Base-by-base conservation (phyloP, 2,329 filamentous ascomycete genomes). In the Trichoderma lentiforme region DNA sequence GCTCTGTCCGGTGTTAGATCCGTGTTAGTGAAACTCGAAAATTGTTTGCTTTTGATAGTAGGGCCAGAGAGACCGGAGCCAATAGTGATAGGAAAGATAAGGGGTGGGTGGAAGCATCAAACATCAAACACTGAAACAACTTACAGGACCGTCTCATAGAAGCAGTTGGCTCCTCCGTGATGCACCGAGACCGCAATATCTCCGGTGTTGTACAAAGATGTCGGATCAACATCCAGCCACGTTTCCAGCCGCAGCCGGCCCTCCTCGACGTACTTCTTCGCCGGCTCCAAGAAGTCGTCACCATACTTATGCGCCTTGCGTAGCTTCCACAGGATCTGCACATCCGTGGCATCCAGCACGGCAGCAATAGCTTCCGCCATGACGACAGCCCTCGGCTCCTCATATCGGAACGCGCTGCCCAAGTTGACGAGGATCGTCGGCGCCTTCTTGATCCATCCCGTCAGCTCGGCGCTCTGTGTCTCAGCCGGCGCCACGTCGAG, bases 351-450 rank as follows among this genome's bases (percentile, higher is more conserved):
- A 6, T 76, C 73, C 14, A 80, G 67, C 8, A 76, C 71, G 3
- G 57, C 56, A 3, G 66, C 53, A 9, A 81, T 43, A 2, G 77
- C 78, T 3, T 64, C 47, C 0, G 74, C 74, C 80, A 82, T 81
- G 11, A 53, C 69, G 4, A 18, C 47, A 12, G 79, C 79, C 15
- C 75, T 73, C 2, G 72, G 53, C 65, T 77, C 72, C 32, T 72
- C 71, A 58, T 76, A 78, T 4, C 74, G 73, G 28, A 81, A 77
- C 6, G 81, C 77, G 3, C 83, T 86, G 0, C 86, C 86, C 0
- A 87, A 78, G 68, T 85, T 86, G 9, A 88, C 80, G 14, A 87
- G 78, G 0, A 87, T 76, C 0, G 85, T 87, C 2, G 84, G 83
- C 0, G 76, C 77, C 11, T 75, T 74, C 1, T 77, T 76, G 14